Evolutionary conservation across 2,329 filamentous ascomycete genomes (phyloP), one percentile per base, ranked within the genome.

Genomic region (Colletotrichum abscissum): DNA sequence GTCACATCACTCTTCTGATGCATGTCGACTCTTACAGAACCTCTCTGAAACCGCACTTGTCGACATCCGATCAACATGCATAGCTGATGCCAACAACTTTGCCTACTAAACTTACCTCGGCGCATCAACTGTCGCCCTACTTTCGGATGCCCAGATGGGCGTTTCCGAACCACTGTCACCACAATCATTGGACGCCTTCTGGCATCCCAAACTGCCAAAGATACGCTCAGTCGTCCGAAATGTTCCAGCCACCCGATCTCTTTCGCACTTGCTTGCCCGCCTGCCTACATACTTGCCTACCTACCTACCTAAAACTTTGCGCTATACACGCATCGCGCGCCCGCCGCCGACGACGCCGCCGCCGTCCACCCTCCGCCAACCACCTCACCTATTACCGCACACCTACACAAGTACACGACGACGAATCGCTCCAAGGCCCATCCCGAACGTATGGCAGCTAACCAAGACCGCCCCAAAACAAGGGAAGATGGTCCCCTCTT

Each of bases 401-500:
- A 35, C 46, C 52, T 28, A 38, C 38, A 54, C 7, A 19, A 38
- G 33, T 55, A 14, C 54, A 35, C 33, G n/a, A 54, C 42, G 14
- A 62, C 28, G 54, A 24, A n/a, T 42, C 30, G 49, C 49, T 58
- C n/a, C 59, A 58, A 73, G 55, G 60, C 70, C 70, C 60, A 69
- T 73, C 70, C 66, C 55, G 70, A 73, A 60, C 60, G 67, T 69
- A 62, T 56, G 55, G 55, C 67, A 62, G 38, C 55, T 65, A 73
- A 26, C 60, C 55, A 62, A 70, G 33, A 60, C 70, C 70, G 70
- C 55, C 67, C 54, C 55, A 59, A 60, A 52, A 67, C 30, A 73
- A 55, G 59, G 67, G 60, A 56, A 66, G 11, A 38, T 55, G 38
- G 42, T 19, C 33, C 33, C 60, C 42, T 57, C 42, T 63, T 28